A percentile compares a stretch with the other conserved stretches of the same genome.
These are phyloP conservation scores for Penicillium sp. DNA, from an alignment of 2,329 filamentous ascomycete species.

Conservation along the genomic window DNA sequence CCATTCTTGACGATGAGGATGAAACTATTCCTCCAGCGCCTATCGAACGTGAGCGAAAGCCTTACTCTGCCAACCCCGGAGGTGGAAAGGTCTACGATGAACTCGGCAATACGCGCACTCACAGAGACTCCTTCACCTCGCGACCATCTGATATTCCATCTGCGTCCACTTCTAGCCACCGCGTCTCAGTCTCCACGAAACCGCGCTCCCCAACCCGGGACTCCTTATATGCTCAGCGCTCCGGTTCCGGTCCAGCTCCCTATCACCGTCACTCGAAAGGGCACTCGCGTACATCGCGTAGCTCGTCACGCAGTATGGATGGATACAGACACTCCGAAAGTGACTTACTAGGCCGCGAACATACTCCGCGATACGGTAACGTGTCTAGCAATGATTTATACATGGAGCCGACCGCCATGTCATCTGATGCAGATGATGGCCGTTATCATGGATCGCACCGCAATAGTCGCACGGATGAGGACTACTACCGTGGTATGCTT, in stretches of 20 bases:
- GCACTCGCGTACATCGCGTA: conserved; percentile 23
- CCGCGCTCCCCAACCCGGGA: conserved; percentile 14
- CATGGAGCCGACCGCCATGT: conserved; percentile 20
- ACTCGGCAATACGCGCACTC: conserved; percentile 16
- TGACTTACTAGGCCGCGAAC: conserved; percentile 30
- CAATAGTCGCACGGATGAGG: conserved; percentile 33
- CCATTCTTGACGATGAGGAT: conserved; percentile 43
- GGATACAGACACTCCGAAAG: conserved; percentile 40
- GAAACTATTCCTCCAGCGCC: conserved; percentile 48
- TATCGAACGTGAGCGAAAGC: conserved; percentile 66
- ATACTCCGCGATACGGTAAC: conserved; percentile 19
- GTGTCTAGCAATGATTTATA: conserved; percentile 27
- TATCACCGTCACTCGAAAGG: conserved; percentile 13
- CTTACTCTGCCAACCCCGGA: conserved; percentile 62
- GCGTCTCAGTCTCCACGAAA: conserved; percentile 37
- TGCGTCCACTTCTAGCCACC: conserved; percentile 59
- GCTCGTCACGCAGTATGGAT: conserved; percentile 32
- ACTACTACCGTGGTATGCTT: conserved; percentile 41
- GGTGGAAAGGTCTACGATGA: conserved; percentile 59
- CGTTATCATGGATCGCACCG: conserved; percentile 27
- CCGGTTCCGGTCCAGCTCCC: conserved; percentile 18
- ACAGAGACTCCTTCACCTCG: conserved; percentile 30
- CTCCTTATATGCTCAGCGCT: conserved; percentile 21
- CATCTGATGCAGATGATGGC: conserved; percentile 31
- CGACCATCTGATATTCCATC: conserved; percentile 58